A percentile compares a stretch with the other conserved stretches of the same genome.
phyloP scores from a whole-genome alignment of 208 protist species.

The Trypanosoma boissoni region DNA sequence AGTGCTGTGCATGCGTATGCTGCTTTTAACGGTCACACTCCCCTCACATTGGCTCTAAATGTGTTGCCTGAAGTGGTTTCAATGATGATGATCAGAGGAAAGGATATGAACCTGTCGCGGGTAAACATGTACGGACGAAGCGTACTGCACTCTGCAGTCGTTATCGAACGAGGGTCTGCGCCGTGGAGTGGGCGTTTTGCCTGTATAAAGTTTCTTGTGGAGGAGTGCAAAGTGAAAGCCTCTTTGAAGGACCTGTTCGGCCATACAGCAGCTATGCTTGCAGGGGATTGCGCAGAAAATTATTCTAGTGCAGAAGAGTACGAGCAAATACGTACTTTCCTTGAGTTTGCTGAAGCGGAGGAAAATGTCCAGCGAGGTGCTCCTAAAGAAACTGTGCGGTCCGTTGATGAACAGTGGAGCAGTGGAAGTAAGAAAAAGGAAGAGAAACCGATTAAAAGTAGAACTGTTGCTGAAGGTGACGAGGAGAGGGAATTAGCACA shows the following conservation, averaged over 20 bases:
- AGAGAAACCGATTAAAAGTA: not conserved
- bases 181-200: conserved; percentile 28
- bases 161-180: conserved; percentile 22
- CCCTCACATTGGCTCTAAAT: conserved; percentile 36
- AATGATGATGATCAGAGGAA: conserved; percentile 6
- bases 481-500: not conserved
- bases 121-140: conserved; percentile 21
- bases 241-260: conserved; percentile 31
- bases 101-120: conserved; percentile 10
- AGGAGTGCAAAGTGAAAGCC: conserved; percentile 10
- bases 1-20: conserved; percentile 32
- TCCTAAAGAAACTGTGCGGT: too few species aligned
- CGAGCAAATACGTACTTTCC: conserved; percentile 12
- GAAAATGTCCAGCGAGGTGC: not conserved
- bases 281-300: conserved; percentile 27
- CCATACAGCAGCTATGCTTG: conserved; percentile 35
- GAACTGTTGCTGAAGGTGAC: too few species aligned
- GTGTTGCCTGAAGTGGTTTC: conserved; percentile 14
- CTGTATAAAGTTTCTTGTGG: conserved; percentile 30
- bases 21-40: conserved; percentile 40
- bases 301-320: conserved; percentile 18
- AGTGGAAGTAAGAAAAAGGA: not conserved
- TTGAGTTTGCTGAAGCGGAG: not conserved
- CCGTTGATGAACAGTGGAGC: too few species aligned
- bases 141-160: conserved; percentile 36